Conservation (phyloP, 257 asterid genomes). For the Voacanga thouarsii region DNA sequence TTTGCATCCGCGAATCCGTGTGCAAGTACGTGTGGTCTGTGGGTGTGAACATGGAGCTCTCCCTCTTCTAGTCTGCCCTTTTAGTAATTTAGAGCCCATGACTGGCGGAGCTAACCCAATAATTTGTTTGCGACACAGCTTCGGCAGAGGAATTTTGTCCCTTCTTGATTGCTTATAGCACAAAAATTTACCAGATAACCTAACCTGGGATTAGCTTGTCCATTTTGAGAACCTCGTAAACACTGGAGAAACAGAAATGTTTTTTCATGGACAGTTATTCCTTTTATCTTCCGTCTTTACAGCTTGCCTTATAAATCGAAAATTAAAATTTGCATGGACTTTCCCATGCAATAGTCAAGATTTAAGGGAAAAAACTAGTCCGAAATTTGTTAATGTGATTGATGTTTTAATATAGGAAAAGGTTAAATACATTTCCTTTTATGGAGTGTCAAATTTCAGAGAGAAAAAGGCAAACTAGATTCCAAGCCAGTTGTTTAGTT, state of each 20-base stretch:
- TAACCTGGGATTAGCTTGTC: not conserved
- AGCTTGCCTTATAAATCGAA: too few relatives aligned
- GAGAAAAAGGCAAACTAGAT: too few relatives aligned
- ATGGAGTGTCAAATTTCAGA: too few relatives aligned
- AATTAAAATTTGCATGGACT: too few relatives aligned
- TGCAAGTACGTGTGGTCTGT: not conserved
- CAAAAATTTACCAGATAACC: not conserved
- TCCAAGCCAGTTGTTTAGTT: not conserved
- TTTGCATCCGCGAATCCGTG: not conserved
- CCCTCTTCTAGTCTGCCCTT: not conserved
- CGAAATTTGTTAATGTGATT: too few relatives aligned
- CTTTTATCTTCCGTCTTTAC: not conserved
- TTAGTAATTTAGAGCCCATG: not conserved
- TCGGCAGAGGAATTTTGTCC: not conserved
- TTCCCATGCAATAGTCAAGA: too few relatives aligned
- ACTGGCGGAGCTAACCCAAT: not conserved
- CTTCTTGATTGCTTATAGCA: not conserved
- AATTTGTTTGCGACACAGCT: not conserved
- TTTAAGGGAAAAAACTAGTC: too few relatives aligned
- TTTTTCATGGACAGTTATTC: not conserved
- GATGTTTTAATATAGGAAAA: too few relatives aligned
- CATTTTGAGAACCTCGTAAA: not conserved
- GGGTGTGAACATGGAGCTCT: not conserved
- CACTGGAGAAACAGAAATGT: not conserved
- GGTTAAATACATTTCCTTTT: too few relatives aligned